Conservation (phyloP, 768 basidiomycete genomes). For the Kwoniella mangroviensis region DNA sequence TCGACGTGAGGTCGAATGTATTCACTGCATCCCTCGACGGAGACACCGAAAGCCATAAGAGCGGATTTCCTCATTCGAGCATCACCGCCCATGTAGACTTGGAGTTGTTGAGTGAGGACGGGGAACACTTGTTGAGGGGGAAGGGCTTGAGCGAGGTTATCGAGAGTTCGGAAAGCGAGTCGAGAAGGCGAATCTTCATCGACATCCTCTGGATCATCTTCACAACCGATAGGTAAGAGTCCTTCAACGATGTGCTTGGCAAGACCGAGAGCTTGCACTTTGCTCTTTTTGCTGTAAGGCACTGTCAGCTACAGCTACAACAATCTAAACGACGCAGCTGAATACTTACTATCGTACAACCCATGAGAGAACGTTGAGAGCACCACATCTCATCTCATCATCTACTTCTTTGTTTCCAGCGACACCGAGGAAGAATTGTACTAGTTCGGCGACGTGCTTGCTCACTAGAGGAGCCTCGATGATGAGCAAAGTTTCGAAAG, state of each 20-base stretch:
- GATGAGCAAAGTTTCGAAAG: constrained; percentile 92
- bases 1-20: constrained; percentile 91
- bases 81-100: constrained; percentile 84
- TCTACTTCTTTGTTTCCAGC: constrained; percentile 79
- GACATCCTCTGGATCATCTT: constrained; percentile 89
- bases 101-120: constrained; percentile 77
- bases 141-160: constrained; percentile 85
- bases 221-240: constrained; percentile 90
- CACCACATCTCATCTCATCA: constrained; percentile 80
- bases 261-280: constrained; percentile 82
- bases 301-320: constrained; percentile 17
- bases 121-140: constrained; percentile 97
- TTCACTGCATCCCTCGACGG: constrained; percentile 96
- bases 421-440: constrained; percentile 81
- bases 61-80: constrained; percentile 83
- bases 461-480: constrained; percentile 92
- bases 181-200: constrained; percentile 87
- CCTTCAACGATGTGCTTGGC: constrained; percentile 85
- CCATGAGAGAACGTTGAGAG: constrained; percentile 93
- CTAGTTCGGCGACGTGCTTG: constrained; percentile 83
- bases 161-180: constrained; percentile 91
- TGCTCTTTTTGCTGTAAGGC: constrained; percentile 82
- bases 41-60: constrained; percentile 91
- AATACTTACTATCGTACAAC: constrained; percentile 85
- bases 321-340: neutral